Evolutionary conservation across 2,329 filamentous ascomycete species (phyloP).

Genomic region (Clonostachys sp.): DNA sequence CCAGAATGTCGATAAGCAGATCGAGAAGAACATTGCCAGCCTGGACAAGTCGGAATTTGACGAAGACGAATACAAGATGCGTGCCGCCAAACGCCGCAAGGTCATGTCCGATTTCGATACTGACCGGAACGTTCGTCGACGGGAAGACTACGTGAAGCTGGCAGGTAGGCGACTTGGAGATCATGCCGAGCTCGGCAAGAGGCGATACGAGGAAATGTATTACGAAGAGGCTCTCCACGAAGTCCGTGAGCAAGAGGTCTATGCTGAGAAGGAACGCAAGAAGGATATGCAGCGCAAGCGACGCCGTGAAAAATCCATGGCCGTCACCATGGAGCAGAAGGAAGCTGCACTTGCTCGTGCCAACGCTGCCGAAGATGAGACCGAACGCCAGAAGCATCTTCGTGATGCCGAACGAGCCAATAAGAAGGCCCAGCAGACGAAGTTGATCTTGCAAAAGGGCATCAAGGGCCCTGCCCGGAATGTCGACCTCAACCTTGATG

Average conservation of each 20-base stretch:
- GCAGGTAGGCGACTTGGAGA: constrained; percentile 59
- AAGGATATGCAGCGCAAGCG: constrained; percentile 99
- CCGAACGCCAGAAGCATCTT: constrained; percentile 74
- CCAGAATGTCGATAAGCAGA: constrained; percentile 27
- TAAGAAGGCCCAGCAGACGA: constrained; percentile 89
- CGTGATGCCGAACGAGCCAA: constrained; percentile 85
- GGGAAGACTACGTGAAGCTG: constrained; percentile 52
- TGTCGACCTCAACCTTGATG: constrained; percentile 68
- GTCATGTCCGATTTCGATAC: constrained; percentile 61
- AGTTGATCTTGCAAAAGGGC: constrained; percentile 80
- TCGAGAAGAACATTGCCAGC: constrained; percentile 41
- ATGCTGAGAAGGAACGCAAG: constrained; percentile 96
- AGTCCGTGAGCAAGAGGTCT: constrained; percentile 84
- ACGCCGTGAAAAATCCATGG: constrained; percentile 91
- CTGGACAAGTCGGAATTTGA: constrained; percentile 37
- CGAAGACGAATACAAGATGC: constrained; percentile 46
- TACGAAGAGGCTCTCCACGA: constrained; percentile 79
- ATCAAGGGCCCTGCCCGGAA: constrained; percentile 71
- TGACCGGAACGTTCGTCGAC: constrained; percentile 58
- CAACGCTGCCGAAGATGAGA: constrained; percentile 73
- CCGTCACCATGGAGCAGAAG: constrained; percentile 86
- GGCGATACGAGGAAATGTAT: constrained; percentile 71
- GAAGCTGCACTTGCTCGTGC: constrained; percentile 77
- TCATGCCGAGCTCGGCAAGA: constrained; percentile 68
- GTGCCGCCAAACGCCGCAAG: constrained; percentile 61